phyloP scores from a whole-genome alignment of 805 yeast species.

The Clavispora phyllophila region DNA sequence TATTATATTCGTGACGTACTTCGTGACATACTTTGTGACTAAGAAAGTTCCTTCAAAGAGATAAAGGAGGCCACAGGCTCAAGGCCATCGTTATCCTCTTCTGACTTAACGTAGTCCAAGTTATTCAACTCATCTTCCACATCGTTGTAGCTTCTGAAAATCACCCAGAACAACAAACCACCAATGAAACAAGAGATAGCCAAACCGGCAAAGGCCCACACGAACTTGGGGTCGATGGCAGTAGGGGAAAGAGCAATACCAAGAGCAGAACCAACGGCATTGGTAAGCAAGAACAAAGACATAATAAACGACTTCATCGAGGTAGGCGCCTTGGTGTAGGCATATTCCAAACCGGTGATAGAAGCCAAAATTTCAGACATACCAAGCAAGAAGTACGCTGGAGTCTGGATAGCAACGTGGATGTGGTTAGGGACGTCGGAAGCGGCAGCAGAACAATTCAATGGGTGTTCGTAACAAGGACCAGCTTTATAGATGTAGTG shows the following conservation, averaged over 20 bases:
- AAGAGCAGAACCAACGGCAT: slow-evolving; percentile 72
- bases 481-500: slow-evolving; percentile 62
- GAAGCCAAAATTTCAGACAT: slow-evolving; percentile 75
- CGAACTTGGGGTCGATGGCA: slow-evolving; percentile 62
- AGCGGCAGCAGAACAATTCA: slow-evolving; percentile 40
- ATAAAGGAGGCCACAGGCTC: not conserved
- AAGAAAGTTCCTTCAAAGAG: not conserved
- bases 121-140: slow-evolving; percentile 55
- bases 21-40: not conserved
- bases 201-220: slow-evolving; percentile 64
- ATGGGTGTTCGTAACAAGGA: slow-evolving; percentile 67
- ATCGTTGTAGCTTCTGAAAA: slow-evolving; percentile 50
- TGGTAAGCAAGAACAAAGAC: slow-evolving; percentile 62
- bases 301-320: slow-evolving; percentile 61
- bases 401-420: slow-evolving; percentile 68
- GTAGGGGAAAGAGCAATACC: slow-evolving; percentile 70
- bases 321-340: slow-evolving; percentile 77
- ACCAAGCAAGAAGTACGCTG: slow-evolving; percentile 69
- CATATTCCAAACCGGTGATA: slow-evolving; percentile 78
- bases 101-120: slow-evolving; percentile 33
- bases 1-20: not conserved
- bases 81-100: not conserved
- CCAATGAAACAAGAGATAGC: slow-evolving; percentile 54
- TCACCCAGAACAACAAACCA: slow-evolving; percentile 59
- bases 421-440: slow-evolving; percentile 46